A percentile compares a stretch with the other conserved stretches of the same genome.
Conservation (phyloP, 2,329 filamentous ascomycete species). For the Curvularia spicifera region DNA sequence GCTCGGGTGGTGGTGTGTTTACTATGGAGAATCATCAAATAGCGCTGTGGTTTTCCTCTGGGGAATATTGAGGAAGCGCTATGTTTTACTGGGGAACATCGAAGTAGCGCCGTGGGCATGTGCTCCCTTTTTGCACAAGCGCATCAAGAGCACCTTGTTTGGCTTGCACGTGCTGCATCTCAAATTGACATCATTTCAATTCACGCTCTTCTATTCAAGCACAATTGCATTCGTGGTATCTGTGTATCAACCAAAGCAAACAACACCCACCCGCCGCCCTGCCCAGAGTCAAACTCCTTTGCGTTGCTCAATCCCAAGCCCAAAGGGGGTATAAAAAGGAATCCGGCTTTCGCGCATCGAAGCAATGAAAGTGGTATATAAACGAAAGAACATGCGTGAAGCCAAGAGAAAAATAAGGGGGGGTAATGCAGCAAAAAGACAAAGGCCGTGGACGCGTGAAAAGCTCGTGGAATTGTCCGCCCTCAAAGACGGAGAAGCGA, state of each 20-base stretch:
- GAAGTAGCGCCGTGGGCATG: no score
- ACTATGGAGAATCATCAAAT: no score
- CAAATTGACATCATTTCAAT: background rate
- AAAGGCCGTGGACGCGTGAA: conserved; percentile 19
- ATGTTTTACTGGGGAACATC: no score
- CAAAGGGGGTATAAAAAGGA: conserved; percentile 20
- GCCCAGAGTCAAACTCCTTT: conserved; percentile 9
- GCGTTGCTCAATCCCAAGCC: conserved; percentile 13
- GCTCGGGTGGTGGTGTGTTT: background rate
- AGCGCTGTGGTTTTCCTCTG: no score
- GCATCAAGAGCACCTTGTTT: background rate
- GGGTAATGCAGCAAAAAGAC: background rate
- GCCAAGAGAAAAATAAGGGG: conserved; percentile 4
- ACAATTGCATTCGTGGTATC: conserved; percentile 6
- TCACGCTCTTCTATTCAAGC: no score
- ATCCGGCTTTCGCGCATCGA: conserved; percentile 14
- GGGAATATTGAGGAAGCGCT: no score
- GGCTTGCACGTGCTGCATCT: background rate
- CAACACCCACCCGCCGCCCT: conserved; percentile 7
- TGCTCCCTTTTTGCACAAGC: background rate
- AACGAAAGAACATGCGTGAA: conserved; percentile 9
- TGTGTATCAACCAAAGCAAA: conserved; percentile 10
- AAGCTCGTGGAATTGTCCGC: background rate
- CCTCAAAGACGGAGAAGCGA: background rate
- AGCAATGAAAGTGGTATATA: conserved; percentile 30